Evolutionary conservation across 192 early-diverging fungal genomes (phyloP), one percentile per base, ranked within the genome.

Genomic region (Coemansia sp.): DNA sequence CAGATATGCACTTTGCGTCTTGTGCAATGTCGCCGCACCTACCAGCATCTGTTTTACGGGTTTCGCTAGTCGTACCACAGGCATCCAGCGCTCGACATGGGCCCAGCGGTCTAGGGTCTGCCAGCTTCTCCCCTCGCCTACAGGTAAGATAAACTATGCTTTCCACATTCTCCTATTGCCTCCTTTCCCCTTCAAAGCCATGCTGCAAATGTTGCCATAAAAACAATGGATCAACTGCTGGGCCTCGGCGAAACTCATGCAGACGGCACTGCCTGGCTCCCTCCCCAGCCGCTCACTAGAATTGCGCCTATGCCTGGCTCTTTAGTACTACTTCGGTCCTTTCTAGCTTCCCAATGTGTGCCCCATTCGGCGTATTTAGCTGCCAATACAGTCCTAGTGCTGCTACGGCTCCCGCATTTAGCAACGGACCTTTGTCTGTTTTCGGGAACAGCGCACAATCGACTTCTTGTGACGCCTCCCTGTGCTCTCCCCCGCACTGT

Each of bases 21-120:
- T 73, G 79, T 68, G 76, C 73, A 12, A 66, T 82, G 64, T 70
- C 79, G 7, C 73, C 79, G 7, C 73, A 64, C 0, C 62, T 82
- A 48, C 79, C 79, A 9, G 56, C 73, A 10, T 82, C 79, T 13
- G 74, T 82, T 33, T 61, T 82, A 52, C 69, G 70, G 5, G 61
- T 82, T 10, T 62, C 72, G 13, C 55, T 82, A 64, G 56, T 58
- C 20, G 56, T 58, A 16, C 56, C 56, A 36, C 56, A 58, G 56
- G 11, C 56, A 36, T 58, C 34, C 36, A 58, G 18, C 34, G n/a
- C 56, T 9, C 56, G 18, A 2, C 56, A 58, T 58, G 56, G 31
- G 7, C 56, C 34, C 11, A 11, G 56, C 4, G 56, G 56, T 18
- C 34, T 34, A n/a, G 56, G 56, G 8, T 16, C 56, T 14, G 56